A percentile compares a stretch with the other conserved stretches of the same genome.
Conservation (phyloP, 78 protist genomes). For the Andalucia godoyi region DNA sequence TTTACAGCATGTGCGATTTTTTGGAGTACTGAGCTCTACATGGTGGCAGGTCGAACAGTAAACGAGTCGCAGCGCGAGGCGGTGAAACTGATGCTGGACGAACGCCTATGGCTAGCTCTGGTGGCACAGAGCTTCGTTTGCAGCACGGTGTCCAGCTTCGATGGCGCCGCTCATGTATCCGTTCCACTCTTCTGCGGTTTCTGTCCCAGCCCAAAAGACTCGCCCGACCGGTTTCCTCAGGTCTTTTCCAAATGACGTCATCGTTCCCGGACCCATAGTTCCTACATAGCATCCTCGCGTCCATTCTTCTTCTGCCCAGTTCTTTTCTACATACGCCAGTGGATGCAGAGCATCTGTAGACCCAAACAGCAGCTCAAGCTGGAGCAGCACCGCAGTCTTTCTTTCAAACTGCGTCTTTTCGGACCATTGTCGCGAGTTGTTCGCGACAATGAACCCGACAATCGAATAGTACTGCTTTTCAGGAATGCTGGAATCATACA, state of each 20-base stretch:
- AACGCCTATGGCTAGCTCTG: no score
- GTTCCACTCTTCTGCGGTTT: not conserved
- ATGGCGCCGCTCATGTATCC: constrained; percentile 4
- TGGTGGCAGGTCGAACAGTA: no score
- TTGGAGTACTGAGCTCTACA: no score
- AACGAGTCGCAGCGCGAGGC: no score
- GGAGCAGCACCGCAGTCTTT: not conserved
- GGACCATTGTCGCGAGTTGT: not conserved
- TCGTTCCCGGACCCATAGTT: not conserved
- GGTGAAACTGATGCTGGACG: no score
- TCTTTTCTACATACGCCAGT: not conserved
- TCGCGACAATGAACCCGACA: not conserved
- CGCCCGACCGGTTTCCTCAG: not conserved
- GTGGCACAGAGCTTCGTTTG: not conserved
- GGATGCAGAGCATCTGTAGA: no score
- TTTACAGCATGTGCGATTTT: no score
- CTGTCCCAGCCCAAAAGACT: not conserved
- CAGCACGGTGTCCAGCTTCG: not conserved
- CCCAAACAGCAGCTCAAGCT: not conserved
- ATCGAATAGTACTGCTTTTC: no score
- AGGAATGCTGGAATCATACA: no score
- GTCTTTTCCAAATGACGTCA: not conserved
- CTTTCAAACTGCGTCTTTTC: not conserved
- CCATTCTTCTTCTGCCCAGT: not conserved
- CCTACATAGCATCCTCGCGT: not conserved